Evolutionary conservation across 805 yeast genomes (phyloP), one percentile per base, ranked within the genome.

Genomic region (Alloascoidea hylecoeti): DNA sequence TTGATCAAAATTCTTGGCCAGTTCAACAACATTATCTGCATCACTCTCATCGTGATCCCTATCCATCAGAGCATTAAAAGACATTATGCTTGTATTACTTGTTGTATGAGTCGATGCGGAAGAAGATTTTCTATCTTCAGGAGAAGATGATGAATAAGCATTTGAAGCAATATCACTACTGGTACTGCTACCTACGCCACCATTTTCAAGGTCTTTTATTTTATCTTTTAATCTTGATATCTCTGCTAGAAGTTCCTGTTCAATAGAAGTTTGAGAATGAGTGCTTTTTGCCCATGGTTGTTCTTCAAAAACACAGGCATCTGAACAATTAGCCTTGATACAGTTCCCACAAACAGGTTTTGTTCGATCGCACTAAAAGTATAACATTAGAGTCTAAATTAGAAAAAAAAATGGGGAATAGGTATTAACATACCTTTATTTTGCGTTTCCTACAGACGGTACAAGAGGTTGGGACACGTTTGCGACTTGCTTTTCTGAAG

Each of bases 251-350:
- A 34, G 36, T n/a, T 34, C 13, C n/a, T 18, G 6, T 14, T 34
- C 30, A n/a, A 23, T 23, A 6, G 9, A n/a, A 18, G 36, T 5
- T 16, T 5, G 12, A 16, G 36, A 9, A 18, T 14, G n/a, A n/a
- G n/a, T n/a, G n/a, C n/a, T n/a, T 18, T 14, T 16, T 34, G 14
- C 36, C 36, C 36, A 34, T 9, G 32, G 36, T 34, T 34, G 36
- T 14, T 34, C 36, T 6, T 34, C 36, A 18, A 12, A 34, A n/a
- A 16, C 14, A n/a, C 36, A 34, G 9, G 17, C 13, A 14, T 34
- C 13, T 16, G 36, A 12, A 12, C n/a, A 9, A 5, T 14, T 14
- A 14, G 14, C 17, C 15, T 18, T 17, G 13, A 34, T 18, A 18
- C 36, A 34, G 15, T 17, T 34, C n/a, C 17, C 36, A 14, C 36